phyloP scores from a whole-genome alignment of 371 early-diverging fungal genomes.

The Rhizopus sp. region DNA sequence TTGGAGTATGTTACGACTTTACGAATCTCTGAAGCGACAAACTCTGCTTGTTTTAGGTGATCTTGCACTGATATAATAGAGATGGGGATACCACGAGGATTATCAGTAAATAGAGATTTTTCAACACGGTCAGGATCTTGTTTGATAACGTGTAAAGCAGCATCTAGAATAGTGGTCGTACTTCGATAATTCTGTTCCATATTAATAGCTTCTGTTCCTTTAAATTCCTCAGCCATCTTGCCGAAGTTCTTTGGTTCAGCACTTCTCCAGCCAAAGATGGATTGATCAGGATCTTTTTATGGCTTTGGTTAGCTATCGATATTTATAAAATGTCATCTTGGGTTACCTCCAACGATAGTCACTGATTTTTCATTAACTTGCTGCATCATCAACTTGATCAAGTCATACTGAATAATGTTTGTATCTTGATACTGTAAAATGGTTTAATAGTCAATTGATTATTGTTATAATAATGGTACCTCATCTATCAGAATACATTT shows the following conservation, averaged over 20 bases:
- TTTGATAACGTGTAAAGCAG: conserved; percentile 51
- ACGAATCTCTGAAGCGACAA: conserved; percentile 47
- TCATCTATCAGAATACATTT: conserved; percentile 61
- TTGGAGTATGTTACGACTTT: conserved; percentile 37
- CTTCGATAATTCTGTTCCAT: conserved; percentile 64
- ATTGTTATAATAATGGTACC: conserved; percentile 14
- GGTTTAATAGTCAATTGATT: neutral
- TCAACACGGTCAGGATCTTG: conserved; percentile 36
- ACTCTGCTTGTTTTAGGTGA: conserved; percentile 36
- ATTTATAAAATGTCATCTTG: neutral
- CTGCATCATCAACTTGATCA: conserved; percentile 38
- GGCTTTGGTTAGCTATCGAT: neutral
- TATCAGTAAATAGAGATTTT: conserved; percentile 30
- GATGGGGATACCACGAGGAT: conserved; percentile 40
- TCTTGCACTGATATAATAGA: conserved; percentile 21
- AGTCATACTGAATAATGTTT: conserved; percentile 57
- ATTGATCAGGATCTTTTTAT: conserved; percentile 54
- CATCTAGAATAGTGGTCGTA: conserved; percentile 47
- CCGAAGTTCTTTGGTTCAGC: conserved; percentile 60
- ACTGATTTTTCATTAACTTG: conserved; percentile 36
- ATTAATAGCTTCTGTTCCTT: conserved; percentile 30
- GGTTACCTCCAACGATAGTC: conserved; percentile 65
- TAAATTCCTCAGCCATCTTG: conserved; percentile 47
- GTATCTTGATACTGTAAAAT: conserved; percentile 64
- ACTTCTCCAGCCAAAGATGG: conserved; percentile 66